Evolutionary conservation across 179 eudicot species (phyloP).

Genomic region (Silene noctiflora): DNA sequence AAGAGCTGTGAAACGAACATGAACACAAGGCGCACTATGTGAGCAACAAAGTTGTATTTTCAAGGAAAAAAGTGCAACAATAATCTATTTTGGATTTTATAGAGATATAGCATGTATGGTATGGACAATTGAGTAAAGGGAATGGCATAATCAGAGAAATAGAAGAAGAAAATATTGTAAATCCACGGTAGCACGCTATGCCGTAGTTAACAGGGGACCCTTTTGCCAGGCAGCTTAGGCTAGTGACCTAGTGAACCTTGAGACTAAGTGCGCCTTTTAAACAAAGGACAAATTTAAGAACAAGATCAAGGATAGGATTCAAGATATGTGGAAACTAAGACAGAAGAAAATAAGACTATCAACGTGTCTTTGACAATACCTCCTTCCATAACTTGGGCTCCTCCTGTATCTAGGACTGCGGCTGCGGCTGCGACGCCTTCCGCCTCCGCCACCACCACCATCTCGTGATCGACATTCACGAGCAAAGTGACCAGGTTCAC

Average conservation of each 20-base stretch:
- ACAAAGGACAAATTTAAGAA: too few relatives aligned
- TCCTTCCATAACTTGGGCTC: conserved; percentile 97
- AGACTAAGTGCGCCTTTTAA: too few relatives aligned
- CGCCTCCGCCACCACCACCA: conserved; percentile 40
- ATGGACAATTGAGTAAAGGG: too few relatives aligned
- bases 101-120: too few relatives aligned
- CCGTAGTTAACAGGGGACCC: too few relatives aligned
- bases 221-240: too few relatives aligned
- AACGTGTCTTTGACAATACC: conserved; percentile 34
- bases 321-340: not conserved
- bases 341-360: not conserved
- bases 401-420: conserved; percentile 91
- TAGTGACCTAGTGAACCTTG: too few relatives aligned
- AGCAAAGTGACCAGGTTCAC: conserved; percentile 97
- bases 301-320: not conserved
- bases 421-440: conserved; percentile 78
- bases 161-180: too few relatives aligned
- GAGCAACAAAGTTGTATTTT: not conserved
- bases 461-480: conserved; percentile 86
- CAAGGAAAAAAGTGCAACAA: not conserved
- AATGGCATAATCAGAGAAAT: too few relatives aligned
- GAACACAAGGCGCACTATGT: not conserved
- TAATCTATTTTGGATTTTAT: too few relatives aligned
- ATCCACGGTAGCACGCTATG: too few relatives aligned
- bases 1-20: not conserved